These are phyloP conservation scores for Boletus sp. DNA, from an alignment of 768 basidiomycete genomes.

Conservation along the genomic window DNA sequence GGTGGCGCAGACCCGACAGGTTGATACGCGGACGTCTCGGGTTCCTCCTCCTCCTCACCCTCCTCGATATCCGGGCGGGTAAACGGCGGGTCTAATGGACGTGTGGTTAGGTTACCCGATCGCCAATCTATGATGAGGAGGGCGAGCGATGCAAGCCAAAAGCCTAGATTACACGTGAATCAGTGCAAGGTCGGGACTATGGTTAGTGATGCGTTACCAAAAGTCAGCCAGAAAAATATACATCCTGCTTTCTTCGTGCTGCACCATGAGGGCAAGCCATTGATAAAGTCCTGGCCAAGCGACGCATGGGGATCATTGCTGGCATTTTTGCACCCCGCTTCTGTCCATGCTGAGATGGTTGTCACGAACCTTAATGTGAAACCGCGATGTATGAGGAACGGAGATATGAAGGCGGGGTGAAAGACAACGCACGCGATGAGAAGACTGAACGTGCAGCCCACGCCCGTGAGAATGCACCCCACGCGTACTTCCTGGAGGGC, in stretches of 20 bases:
- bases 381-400: constrained; percentile 15
- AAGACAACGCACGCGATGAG: constrained; percentile 67
- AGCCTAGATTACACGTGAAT: constrained; percentile 42
- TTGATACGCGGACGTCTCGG: constrained; percentile 47
- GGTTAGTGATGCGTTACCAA: constrained; percentile 44
- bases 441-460: constrained; percentile 63
- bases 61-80: constrained; percentile 55
- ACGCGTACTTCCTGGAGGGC: constrained; percentile 83
- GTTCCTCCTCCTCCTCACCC: constrained; percentile 52
- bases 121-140: constrained; percentile 78
- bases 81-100: constrained; percentile 75
- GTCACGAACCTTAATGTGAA: constrained; percentile 57
- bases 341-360: constrained; percentile 84
- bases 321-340: constrained; percentile 86
- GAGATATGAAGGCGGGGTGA: constrained; percentile 1
- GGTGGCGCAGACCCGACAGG: constrained; percentile 36
- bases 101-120: constrained; percentile 49
- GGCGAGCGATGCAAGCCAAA: constrained; percentile 70
- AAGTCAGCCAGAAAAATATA: constrained; percentile 87
- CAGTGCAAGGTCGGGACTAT: background rate
- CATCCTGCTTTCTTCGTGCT: constrained; percentile 88
- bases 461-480: constrained; percentile 75
- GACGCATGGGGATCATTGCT: constrained; percentile 77
- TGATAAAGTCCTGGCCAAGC: constrained; percentile 63
- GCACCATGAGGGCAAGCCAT: constrained; percentile 79